Evolutionary conservation across 2,329 filamentous ascomycete genomes (phyloP).

Genomic region (Fusarium transvaalense): DNA sequence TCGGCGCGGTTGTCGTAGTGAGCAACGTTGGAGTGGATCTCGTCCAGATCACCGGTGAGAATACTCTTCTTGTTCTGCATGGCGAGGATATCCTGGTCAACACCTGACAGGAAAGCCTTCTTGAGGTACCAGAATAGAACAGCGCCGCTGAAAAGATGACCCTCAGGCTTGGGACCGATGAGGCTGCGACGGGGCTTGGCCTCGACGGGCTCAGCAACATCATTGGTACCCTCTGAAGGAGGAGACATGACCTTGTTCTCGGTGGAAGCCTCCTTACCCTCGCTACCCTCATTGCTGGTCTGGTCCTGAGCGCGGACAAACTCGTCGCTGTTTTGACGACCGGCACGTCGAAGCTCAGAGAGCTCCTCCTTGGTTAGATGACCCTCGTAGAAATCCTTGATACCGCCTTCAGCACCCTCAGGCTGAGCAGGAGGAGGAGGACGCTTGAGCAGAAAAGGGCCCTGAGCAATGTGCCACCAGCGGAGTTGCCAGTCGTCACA

Average conservation of each 20-base stretch:
- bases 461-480: conserved; percentile 65
- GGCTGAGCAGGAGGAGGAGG: conserved; percentile 67
- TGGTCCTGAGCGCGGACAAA: conserved; percentile 42
- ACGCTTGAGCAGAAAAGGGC: conserved; percentile 65
- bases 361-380: conserved; percentile 67
- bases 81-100: conserved; percentile 48
- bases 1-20: conserved; percentile 71
- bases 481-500: conserved; percentile 72
- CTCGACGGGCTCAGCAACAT: conserved; percentile 11
- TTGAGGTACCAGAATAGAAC: conserved; percentile 47
- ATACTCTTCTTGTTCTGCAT: conserved; percentile 59
- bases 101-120: conserved; percentile 42
- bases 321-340: conserved; percentile 38
- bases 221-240: neutral
- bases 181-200: conserved; percentile 37
- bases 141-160: conserved; percentile 3
- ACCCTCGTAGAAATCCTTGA: conserved; percentile 69
- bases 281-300: conserved; percentile 24
- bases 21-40: conserved; percentile 67
- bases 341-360: conserved; percentile 54
- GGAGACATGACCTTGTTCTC: conserved; percentile 44
- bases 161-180: conserved; percentile 42
- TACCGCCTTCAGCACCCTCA: conserved; percentile 70
- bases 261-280: conserved; percentile 41
- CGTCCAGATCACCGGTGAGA: conserved; percentile 65